Percentiles rank a stretch among this genome's conserved stretches.
phyloP scores from a whole-genome alignment of 306 rosid genomes.

The Alnus rubra region DNA sequence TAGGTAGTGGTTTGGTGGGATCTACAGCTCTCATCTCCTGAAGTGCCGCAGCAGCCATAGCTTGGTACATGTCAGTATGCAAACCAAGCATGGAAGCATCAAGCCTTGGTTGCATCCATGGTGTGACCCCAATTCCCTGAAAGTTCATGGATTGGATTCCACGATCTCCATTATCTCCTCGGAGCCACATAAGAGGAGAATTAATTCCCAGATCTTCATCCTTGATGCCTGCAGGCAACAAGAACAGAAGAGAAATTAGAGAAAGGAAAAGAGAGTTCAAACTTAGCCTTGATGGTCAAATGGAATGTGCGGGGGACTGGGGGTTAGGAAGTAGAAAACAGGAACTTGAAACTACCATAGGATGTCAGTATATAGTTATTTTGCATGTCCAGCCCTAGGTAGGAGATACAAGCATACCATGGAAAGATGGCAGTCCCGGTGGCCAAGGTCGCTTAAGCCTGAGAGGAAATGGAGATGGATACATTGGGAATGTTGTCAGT shows the following conservation, averaged over 20 bases:
- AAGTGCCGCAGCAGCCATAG: slow-evolving; percentile 88
- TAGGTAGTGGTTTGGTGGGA: slow-evolving; percentile 63
- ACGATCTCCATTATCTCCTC: slow-evolving; percentile 68
- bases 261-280: background rate
- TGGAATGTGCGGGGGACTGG: background rate
- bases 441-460: slow-evolving; percentile 98
- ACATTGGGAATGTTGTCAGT: slow-evolving; percentile 94
- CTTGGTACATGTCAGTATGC: slow-evolving; percentile 88
- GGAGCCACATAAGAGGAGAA: slow-evolving; percentile 83
- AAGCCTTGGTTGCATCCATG: slow-evolving; percentile 93
- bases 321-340: background rate
- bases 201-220: slow-evolving; percentile 76
- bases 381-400: background rate
- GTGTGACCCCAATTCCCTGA: slow-evolving; percentile 76
- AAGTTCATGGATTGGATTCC: slow-evolving; percentile 79
- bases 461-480: slow-evolving; percentile 89
- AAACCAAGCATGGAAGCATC: slow-evolving; percentile 76
- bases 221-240: slow-evolving; percentile 66
- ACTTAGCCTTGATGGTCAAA: background rate
- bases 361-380: background rate
- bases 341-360: slow-evolving; percentile 16
- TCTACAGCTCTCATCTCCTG: slow-evolving; percentile 83
- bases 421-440: slow-evolving; percentile 79
- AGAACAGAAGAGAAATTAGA: slow-evolving; percentile 5
- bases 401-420: slow-evolving; percentile 51